phyloP scores from a whole-genome alignment of 768 basidiomycete genomes.

The Kwoniella dendrophila region DNA sequence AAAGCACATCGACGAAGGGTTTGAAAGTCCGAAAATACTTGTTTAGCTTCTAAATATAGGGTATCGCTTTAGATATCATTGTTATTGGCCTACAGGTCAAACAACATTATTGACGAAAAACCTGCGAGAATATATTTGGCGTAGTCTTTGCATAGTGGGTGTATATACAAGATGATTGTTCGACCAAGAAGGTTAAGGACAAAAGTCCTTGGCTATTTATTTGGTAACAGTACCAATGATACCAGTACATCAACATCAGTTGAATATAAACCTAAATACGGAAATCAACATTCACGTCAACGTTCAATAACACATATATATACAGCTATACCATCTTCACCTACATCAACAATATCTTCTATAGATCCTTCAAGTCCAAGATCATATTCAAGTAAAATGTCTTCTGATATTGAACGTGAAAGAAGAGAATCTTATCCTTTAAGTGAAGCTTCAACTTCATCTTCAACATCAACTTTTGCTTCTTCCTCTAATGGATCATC shows the following conservation, averaged over 20 bases:
- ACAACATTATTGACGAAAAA: no score
- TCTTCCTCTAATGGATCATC: not conserved
- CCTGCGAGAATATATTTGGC: no score
- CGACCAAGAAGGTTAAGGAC: conserved; percentile 10
- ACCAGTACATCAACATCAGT: not conserved
- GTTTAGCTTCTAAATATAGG: no score
- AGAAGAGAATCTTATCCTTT: conserved; percentile 2
- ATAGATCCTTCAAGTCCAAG: conserved; percentile 12
- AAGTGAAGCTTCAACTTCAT: conserved; percentile 4
- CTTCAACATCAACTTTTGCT: not conserved
- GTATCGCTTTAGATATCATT: no score
- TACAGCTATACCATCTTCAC: conserved; percentile 9
- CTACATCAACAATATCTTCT: conserved; percentile 5
- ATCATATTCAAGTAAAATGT: not conserved
- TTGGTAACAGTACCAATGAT: not conserved
- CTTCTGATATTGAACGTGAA: not conserved
- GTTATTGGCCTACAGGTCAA: no score
- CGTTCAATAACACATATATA: not conserved
- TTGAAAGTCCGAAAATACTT: no score
- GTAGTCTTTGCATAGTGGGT: no score
- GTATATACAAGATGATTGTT: conserved; percentile 6
- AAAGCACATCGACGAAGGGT: no score
- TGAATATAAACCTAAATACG: not conserved
- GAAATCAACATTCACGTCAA: not conserved
- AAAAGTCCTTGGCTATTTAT: conserved; percentile 6